phyloP scores from a whole-genome alignment of 345 rosid species.

The Zanthoxylum bungeanum region DNA sequence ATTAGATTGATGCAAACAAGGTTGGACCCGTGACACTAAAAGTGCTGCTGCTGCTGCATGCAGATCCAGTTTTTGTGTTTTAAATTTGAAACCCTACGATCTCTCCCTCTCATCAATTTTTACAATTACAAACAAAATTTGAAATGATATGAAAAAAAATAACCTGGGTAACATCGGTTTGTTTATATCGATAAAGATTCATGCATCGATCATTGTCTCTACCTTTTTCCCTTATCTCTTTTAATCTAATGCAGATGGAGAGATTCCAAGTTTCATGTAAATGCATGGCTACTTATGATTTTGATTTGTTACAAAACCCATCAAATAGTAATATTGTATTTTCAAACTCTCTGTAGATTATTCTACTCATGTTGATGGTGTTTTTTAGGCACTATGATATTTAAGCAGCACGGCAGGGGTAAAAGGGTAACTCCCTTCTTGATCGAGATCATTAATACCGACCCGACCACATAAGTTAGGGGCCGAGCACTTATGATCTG shows the following conservation, averaged over 20 bases:
- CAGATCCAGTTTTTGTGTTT: not conserved
- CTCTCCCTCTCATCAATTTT: not conserved
- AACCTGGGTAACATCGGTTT: constrained; percentile 8
- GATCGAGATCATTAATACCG: too few relatives aligned
- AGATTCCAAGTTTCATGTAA: not conserved
- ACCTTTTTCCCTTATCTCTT: not conserved
- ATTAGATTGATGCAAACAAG: constrained; percentile 11
- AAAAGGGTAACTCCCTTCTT: too few relatives aligned
- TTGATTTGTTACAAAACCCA: not conserved
- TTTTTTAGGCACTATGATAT: too few relatives aligned
- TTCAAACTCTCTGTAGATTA: too few relatives aligned
- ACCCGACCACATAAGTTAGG: too few relatives aligned
- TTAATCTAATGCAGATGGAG: not conserved
- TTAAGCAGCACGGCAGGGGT: too few relatives aligned
- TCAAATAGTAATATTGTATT: too few relatives aligned
- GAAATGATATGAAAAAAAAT: not conserved
- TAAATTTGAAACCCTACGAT: constrained; percentile 4
- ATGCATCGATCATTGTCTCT: not conserved
- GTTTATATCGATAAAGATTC: constrained; percentile 1
- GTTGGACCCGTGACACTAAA: constrained; percentile 18
- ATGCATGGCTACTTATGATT: not conserved
- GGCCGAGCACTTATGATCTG: too few relatives aligned
- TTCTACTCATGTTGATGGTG: too few relatives aligned
- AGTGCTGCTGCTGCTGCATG: too few relatives aligned
- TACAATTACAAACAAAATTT: not conserved